Evolutionary conservation across 148 eudicot genomes (phyloP).

Genomic region (Vaccinium corymbosum): DNA sequence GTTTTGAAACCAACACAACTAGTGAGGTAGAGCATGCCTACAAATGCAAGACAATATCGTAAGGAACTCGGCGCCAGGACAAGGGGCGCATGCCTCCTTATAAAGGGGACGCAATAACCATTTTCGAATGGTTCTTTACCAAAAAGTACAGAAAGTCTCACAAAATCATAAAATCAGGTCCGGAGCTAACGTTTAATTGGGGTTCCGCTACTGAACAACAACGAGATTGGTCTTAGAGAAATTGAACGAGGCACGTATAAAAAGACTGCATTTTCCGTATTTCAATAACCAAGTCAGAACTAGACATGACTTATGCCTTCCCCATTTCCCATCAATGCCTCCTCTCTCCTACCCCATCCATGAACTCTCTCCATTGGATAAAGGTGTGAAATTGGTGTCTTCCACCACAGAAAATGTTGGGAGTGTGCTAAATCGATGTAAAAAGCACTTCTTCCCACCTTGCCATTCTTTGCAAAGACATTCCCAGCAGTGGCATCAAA

Average conservation of each 20-base stretch:
- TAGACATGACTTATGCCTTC: neutral
- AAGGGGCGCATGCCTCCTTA: neutral
- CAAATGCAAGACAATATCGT: neutral
- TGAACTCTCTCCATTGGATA: neutral
- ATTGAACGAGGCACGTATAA: too few species aligned
- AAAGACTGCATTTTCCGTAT: too few species aligned
- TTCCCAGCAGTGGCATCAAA: neutral
- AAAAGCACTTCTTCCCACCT: neutral
- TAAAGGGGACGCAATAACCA: neutral
- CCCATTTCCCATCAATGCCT: neutral
- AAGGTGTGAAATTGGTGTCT: constrained; percentile 13
- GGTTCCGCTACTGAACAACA: neutral
- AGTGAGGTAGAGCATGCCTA: neutral
- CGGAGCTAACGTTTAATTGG: neutral
- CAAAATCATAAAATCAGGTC: neutral
- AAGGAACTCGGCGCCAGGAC: too few species aligned
- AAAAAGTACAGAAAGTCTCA: neutral
- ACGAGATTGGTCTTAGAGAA: neutral
- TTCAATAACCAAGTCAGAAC: neutral
- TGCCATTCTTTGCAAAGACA: neutral
- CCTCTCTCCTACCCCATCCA: neutral
- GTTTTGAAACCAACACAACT: too few species aligned
- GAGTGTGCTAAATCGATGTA: constrained; percentile 12
- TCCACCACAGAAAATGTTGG: constrained; percentile 15
- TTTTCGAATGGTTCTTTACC: neutral